These are phyloP conservation scores for Stylosanthes scabra DNA, from an alignment of 331 rosid genomes.

Conservation along the genomic window DNA sequence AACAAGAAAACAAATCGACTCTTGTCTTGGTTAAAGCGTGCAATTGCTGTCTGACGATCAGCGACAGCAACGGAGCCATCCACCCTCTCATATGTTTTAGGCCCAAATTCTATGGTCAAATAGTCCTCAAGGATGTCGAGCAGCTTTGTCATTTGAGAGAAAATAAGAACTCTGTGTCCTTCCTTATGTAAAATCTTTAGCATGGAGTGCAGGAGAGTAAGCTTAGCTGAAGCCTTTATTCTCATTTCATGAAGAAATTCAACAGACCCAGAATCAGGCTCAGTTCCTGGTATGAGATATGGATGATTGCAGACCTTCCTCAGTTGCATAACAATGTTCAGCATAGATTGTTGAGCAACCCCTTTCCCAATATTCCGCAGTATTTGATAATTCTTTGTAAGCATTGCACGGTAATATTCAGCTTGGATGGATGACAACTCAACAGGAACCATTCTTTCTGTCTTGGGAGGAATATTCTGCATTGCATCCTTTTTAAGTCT, in stretches of 20 bases:
- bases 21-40: constrained; percentile 97
- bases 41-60: constrained; percentile 96
- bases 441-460: constrained; percentile 99
- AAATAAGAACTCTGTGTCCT: constrained; percentile 95
- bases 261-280: constrained; percentile 92
- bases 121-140: constrained; percentile 99
- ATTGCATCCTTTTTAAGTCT: constrained; percentile 98
- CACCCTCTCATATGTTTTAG: constrained; percentile 97
- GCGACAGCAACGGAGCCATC: constrained; percentile 96
- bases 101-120: constrained; percentile 88
- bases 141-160: constrained; percentile 99
- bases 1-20: constrained; percentile 97
- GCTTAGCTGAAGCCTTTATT: constrained; percentile 98
- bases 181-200: constrained; percentile 81
- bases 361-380: constrained; percentile 98
- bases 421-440: constrained; percentile 99
- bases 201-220: constrained; percentile 96
- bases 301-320: constrained; percentile 99
- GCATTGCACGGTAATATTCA: constrained; percentile 99
- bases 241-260: constrained; percentile 99
- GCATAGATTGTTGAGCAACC: constrained; percentile 94
- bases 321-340: constrained; percentile 98
- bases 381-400: constrained; percentile 95
- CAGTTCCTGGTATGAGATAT: constrained; percentile 98
- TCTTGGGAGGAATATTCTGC: constrained; percentile 99